Conservation (phyloP, 2,329 filamentous ascomycete genomes). For the Peltaster fructicola region DNA sequence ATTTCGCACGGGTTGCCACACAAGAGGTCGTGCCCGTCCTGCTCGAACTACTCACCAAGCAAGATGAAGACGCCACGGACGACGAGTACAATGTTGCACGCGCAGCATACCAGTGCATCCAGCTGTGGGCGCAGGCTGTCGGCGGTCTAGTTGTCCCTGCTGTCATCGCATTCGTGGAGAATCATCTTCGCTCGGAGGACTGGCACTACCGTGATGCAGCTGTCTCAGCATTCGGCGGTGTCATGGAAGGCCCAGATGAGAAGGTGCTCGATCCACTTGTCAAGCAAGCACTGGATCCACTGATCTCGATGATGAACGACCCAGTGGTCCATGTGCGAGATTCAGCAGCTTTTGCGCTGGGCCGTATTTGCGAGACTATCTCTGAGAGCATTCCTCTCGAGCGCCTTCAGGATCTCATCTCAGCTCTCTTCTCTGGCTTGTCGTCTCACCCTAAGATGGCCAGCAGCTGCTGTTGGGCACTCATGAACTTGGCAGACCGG, state of each 20-base stretch:
- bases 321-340: slow-evolving; percentile 79
- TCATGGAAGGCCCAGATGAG: slow-evolving; percentile 96
- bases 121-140: slow-evolving; percentile 87
- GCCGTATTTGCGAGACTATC: slow-evolving; percentile 86
- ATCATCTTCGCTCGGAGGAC: slow-evolving; percentile 73
- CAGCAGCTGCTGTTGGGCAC: slow-evolving; percentile 92
- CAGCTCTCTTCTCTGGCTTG: slow-evolving; percentile 75
- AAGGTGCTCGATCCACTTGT: slow-evolving; percentile 83
- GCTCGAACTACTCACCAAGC: slow-evolving; percentile 75
- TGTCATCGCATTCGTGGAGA: slow-evolving; percentile 81
- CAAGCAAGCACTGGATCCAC: slow-evolving; percentile 80
- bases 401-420: slow-evolving; percentile 72
- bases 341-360: slow-evolving; percentile 87
- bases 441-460: slow-evolving; percentile 92
- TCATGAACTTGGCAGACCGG: slow-evolving; percentile 95
- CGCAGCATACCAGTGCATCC: slow-evolving; percentile 88
- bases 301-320: slow-evolving; percentile 89
- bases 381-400: slow-evolving; percentile 79
- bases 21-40: slow-evolving; percentile 89
- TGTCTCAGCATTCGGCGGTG: slow-evolving; percentile 91
- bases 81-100: slow-evolving; percentile 96
- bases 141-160: slow-evolving; percentile 67
- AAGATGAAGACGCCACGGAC: slow-evolving; percentile 91
- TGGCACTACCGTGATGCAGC: slow-evolving; percentile 93
- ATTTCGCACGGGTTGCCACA: slow-evolving; percentile 84